phyloP scores from a whole-genome alignment of 768 basidiomycete genomes.

The Rhizopogon salebrosus region DNA sequence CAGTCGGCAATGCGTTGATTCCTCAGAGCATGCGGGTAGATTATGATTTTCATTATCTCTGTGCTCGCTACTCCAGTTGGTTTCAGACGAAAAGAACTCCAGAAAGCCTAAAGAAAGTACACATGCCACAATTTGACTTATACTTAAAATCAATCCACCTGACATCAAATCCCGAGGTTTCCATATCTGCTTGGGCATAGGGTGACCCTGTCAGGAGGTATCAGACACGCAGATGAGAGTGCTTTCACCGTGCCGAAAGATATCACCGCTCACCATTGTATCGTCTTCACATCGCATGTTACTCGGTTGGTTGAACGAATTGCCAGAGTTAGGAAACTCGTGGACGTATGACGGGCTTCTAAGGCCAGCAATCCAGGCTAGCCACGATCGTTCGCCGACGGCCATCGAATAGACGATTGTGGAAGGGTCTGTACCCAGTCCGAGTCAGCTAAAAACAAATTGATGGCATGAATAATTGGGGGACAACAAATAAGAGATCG shows the following conservation, averaged over 20 bases:
- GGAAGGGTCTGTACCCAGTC: background rate
- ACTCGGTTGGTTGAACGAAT: background rate
- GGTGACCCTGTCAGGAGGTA: background rate
- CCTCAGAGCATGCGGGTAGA: background rate
- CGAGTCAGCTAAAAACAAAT: constrained; percentile 1
- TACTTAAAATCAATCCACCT: background rate
- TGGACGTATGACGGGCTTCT: constrained; percentile 1
- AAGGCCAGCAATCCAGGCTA: background rate
- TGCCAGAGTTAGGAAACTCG: background rate
- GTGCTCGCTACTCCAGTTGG: background rate
- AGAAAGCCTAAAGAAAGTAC: background rate
- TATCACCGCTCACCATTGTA: background rate
- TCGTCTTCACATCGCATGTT: background rate
- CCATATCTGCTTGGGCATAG: background rate
- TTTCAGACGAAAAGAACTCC: background rate
- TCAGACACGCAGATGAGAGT: background rate
- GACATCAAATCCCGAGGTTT: background rate
- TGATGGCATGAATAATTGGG: background rate
- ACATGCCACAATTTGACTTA: background rate
- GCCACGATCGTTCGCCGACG: background rate
- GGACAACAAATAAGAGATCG: background rate
- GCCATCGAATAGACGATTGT: background rate
- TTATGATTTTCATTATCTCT: too few relatives aligned
- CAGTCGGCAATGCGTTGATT: background rate
- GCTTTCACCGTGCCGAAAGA: background rate